phyloP scores from a whole-genome alignment of 495 filamentous ascomycete genomes.

The Neurospora sp. region DNA sequence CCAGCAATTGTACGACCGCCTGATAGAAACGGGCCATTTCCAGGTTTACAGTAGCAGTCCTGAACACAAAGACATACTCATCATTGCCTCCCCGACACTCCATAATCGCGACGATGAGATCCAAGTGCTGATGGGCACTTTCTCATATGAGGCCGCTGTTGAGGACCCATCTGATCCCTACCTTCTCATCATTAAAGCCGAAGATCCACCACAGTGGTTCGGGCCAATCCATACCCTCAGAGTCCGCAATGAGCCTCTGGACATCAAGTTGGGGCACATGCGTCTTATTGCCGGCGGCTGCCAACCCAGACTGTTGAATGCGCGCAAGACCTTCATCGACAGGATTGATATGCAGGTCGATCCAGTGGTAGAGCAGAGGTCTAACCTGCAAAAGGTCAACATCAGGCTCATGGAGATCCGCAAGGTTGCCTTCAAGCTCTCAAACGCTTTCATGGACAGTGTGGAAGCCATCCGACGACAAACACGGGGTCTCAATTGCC shows the following conservation, averaged over 20 bases:
- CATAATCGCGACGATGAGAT: constrained; percentile 67
- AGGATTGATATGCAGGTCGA: constrained; percentile 70
- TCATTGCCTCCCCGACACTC: constrained; percentile 76
- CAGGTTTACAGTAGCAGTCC: constrained; percentile 57
- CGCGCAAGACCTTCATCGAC: constrained; percentile 65
- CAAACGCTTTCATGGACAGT: constrained; percentile 99
- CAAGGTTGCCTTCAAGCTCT: constrained; percentile 89
- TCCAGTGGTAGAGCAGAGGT: constrained; percentile 81
- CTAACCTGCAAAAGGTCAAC: constrained; percentile 88
- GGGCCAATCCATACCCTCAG: constrained; percentile 60
- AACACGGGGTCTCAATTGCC: constrained; percentile 74
- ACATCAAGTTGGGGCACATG: constrained; percentile 77
- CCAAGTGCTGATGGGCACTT: constrained; percentile 74
- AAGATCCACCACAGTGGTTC: constrained; percentile 69
- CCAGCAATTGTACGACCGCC: constrained; percentile 63
- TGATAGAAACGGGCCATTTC: constrained; percentile 83
- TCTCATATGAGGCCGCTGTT: constrained; percentile 65
- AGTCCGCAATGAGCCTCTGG: constrained; percentile 67
- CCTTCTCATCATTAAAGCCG: constrained; percentile 73
- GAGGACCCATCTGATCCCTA: constrained; percentile 74
- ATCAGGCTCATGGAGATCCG: constrained; percentile 88
- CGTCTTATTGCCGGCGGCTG: constrained; percentile 86
- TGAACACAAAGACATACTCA: constrained; percentile 63
- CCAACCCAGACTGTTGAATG: constrained; percentile 64
- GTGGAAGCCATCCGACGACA: constrained; percentile 85